phyloP scores from a whole-genome alignment of 805 yeast species.

The Ogataea neopini region DNA sequence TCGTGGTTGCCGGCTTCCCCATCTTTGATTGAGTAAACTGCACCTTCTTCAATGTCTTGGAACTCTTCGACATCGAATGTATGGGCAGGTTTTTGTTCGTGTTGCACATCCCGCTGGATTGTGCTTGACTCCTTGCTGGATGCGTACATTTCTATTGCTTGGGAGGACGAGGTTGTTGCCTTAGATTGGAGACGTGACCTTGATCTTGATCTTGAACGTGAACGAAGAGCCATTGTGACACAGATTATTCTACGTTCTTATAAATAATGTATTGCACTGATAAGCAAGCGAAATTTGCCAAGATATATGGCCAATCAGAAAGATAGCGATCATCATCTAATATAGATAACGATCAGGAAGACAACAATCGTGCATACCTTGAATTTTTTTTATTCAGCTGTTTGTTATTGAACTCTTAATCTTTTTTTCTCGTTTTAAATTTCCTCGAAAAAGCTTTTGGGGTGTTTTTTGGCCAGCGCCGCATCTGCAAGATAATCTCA shows the following conservation, averaged over 20 bases:
- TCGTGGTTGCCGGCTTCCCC: not conserved
- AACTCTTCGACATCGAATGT: not conserved
- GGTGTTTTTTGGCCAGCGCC: not conserved
- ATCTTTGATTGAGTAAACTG: constrained; percentile 1
- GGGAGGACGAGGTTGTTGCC: not conserved
- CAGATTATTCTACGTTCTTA: not conserved
- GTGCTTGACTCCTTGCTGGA: not conserved
- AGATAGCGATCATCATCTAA: not conserved
- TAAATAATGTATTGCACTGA: not conserved
- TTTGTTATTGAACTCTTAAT: not conserved
- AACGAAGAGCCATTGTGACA: not conserved
- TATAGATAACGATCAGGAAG: not conserved
- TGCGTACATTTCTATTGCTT: not conserved
- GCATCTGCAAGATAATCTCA: too few species aligned
- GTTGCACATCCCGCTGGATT: not conserved
- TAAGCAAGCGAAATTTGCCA: not conserved
- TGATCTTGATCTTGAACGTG: not conserved
- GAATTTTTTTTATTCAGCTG: too few species aligned
- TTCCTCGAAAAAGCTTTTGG: not conserved
- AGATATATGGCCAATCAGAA: not conserved
- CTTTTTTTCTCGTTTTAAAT: constrained; percentile 1
- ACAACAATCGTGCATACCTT: not conserved
- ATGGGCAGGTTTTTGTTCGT: not conserved
- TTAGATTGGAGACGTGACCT: not conserved
- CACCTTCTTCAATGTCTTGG: constrained; percentile 1